Conservation (phyloP, 2,329 filamentous ascomycete genomes). For the Neobulgaria alba region DNA sequence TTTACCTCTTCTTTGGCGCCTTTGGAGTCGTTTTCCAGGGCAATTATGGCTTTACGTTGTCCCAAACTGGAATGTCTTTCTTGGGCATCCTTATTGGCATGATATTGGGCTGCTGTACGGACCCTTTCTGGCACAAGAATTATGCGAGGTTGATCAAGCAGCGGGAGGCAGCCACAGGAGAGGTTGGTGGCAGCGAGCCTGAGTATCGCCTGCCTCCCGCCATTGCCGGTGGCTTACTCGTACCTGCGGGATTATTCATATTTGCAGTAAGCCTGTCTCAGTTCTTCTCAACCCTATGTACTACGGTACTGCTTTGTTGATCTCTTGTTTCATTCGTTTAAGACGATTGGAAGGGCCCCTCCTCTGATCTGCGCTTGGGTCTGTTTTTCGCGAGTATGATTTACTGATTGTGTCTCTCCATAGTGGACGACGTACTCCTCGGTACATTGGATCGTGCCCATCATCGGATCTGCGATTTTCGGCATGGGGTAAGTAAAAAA, state of each 20-base stretch:
- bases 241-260: constrained; percentile 76
- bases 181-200: constrained; percentile 55
- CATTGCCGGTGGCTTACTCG: constrained; percentile 65
- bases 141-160: constrained; percentile 48
- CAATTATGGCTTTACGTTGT: constrained; percentile 68
- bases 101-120: constrained; percentile 50
- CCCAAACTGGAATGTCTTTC: constrained; percentile 74
- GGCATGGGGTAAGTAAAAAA: constrained; percentile 53
- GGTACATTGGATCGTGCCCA: constrained; percentile 70
- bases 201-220: constrained; percentile 77
- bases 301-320: too few species aligned
- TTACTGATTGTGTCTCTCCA: too few species aligned
- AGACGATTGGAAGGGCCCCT: too few species aligned
- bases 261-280: constrained; percentile 45
- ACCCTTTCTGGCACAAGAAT: constrained; percentile 57
- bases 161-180: constrained; percentile 34
- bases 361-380: too few species aligned
- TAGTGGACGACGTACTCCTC: constrained; percentile 65
- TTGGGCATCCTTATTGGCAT: constrained; percentile 63
- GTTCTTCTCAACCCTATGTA: too few species aligned
- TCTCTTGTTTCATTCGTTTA: too few species aligned
- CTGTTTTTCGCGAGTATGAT: too few species aligned
- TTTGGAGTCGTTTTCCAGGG: constrained; percentile 71
- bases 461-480: constrained; percentile 65
- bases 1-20: constrained; percentile 88